Evolutionary conservation across 495 filamentous ascomycete genomes (phyloP).

Genomic region (Lindgomyces ingoldianus): DNA sequence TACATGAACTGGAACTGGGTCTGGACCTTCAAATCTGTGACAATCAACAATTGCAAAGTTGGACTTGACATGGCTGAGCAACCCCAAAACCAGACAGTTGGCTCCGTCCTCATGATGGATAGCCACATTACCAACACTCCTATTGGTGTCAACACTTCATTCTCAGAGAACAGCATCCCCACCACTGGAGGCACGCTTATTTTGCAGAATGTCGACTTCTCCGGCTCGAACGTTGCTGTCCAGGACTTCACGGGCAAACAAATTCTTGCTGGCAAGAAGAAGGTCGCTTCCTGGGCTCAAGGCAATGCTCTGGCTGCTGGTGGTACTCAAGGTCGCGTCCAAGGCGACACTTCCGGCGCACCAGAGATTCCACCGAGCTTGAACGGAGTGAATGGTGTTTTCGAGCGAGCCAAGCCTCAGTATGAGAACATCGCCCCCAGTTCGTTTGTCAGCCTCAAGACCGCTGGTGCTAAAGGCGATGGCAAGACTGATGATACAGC

Average conservation of each 20-base stretch:
- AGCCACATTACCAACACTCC: slow-evolving; percentile 43
- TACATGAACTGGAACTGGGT: slow-evolving; percentile 61
- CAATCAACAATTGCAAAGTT: slow-evolving; percentile 56
- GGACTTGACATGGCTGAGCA: slow-evolving; percentile 64
- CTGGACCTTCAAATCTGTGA: slow-evolving; percentile 51
- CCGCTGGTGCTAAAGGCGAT: slow-evolving; percentile 65
- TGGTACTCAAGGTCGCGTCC: slow-evolving; percentile 47
- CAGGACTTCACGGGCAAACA: slow-evolving; percentile 53
- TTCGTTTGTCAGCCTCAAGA: slow-evolving; percentile 62
- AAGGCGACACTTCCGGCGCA: slow-evolving; percentile 44
- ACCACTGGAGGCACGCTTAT: slow-evolving; percentile 56
- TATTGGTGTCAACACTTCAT: slow-evolving; percentile 44
- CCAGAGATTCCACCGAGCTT: slow-evolving; percentile 48
- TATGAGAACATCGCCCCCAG: slow-evolving; percentile 57
- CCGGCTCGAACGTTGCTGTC: slow-evolving; percentile 62
- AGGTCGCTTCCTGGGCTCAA: slow-evolving; percentile 56
- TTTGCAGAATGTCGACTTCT: slow-evolving; percentile 69
- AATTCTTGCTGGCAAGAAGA: slow-evolving; percentile 59
- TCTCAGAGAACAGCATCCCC: slow-evolving; percentile 42
- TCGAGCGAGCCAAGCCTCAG: slow-evolving; percentile 67
- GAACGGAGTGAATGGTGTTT: slow-evolving; percentile 55
- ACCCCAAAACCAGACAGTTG: slow-evolving; percentile 51
- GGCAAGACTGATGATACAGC: slow-evolving; percentile 67
- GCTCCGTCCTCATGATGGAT: slow-evolving; percentile 47
- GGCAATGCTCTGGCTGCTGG: slow-evolving; percentile 54